Percentiles rank a stretch among this genome's conserved stretches.
phyloP scores from a whole-genome alignment of 2,329 filamentous ascomycete species.

The Penicillium sp. region DNA sequence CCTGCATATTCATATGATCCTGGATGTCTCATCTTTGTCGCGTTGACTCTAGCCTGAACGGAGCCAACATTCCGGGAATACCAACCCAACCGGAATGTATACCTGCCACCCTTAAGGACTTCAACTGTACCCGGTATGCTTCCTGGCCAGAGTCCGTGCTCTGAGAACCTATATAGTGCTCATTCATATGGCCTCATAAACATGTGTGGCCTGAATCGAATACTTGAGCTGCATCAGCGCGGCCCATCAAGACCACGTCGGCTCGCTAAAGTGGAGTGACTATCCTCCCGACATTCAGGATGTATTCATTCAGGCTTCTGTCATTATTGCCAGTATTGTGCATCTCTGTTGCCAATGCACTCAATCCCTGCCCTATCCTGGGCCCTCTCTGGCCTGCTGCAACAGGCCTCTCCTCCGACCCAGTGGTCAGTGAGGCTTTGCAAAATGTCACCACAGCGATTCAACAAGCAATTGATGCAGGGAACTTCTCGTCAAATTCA shows the following conservation, averaged over 20 bases:
- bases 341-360: not conserved
- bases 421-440: not conserved
- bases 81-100: not conserved
- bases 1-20: not conserved
- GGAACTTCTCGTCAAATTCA: constrained; percentile 3
- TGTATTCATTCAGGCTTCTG: not conserved
- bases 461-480: not conserved
- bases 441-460: constrained; percentile 3
- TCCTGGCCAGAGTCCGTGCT: not conserved
- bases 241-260: not conserved
- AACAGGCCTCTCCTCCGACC: not conserved
- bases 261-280: not conserved
- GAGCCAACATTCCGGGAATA: not conserved
- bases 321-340: not conserved
- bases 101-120: not conserved
- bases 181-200: not conserved
- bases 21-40: not conserved
- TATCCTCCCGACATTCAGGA: not conserved
- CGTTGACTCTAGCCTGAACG: not conserved
- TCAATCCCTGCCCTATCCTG: constrained; percentile 3
- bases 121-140: not conserved
- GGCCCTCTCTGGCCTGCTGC: constrained; percentile 9
- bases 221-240: not conserved
- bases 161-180: not conserved
- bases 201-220: not conserved